Conservation (phyloP, 164 flowering plant genomes). For the Piper betle region DNA sequence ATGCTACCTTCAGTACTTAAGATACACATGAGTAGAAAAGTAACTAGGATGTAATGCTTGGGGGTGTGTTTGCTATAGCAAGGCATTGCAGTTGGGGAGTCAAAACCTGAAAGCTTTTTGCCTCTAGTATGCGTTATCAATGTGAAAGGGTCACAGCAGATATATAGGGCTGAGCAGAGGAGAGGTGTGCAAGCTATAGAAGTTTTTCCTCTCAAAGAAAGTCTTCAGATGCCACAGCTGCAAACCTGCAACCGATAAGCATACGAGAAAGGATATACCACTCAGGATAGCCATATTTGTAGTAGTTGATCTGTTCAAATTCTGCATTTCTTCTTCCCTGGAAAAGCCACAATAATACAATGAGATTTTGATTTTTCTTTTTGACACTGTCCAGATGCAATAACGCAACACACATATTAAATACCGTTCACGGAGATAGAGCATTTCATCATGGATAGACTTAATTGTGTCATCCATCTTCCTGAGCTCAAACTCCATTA, state of each 20-base stretch:
- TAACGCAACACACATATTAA: not conserved
- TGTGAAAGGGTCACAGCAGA: too few relatives aligned
- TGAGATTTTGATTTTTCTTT: not conserved
- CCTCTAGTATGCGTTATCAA: not conserved
- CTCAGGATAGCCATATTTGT: constrained; percentile 48
- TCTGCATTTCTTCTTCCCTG: not conserved
- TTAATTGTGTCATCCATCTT: not conserved
- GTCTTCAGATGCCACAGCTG: constrained; percentile 78
- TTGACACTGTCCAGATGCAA: not conserved
- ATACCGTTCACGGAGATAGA: not conserved
- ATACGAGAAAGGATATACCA: constrained; percentile 23
- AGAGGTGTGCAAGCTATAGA: not conserved
- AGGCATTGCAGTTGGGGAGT: too few relatives aligned
- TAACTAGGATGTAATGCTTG: too few relatives aligned
- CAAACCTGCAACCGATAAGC: constrained; percentile 59
- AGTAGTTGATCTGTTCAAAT: constrained; percentile 24
- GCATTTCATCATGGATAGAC: not conserved
- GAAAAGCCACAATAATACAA: not conserved
- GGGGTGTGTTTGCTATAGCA: too few relatives aligned
- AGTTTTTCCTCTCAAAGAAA: constrained; percentile 1
- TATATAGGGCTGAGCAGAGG: not conserved
- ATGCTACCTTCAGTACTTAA: too few relatives aligned
- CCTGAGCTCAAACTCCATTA: not conserved
- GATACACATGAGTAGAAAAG: too few relatives aligned
- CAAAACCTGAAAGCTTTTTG: not conserved